A percentile compares a stretch with the other conserved stretches of the same genome.
Conservation (phyloP, 345 rosid genomes). For the Citrus australasica region DNA sequence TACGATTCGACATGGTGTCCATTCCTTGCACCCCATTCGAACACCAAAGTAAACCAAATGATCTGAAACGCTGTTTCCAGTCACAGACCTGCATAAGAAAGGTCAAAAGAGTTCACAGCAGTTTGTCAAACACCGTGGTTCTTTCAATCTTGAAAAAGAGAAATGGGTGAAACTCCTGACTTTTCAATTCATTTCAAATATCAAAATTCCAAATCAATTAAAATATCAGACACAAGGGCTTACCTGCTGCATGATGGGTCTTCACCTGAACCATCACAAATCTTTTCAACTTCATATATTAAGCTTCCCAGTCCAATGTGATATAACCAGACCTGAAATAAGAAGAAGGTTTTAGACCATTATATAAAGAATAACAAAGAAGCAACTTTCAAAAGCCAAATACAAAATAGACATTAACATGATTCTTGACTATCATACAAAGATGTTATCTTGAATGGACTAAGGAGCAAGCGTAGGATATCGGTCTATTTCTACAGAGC, state of each 20-base stretch:
- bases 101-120: neutral
- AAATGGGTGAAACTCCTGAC: neutral
- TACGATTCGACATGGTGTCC: slow-evolving; percentile 72
- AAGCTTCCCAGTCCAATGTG: slow-evolving; percentile 50
- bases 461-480: neutral
- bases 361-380: neutral
- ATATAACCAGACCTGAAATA: slow-evolving; percentile 59
- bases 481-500: neutral
- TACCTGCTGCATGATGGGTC: slow-evolving; percentile 81
- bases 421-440: neutral
- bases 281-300: slow-evolving; percentile 50
- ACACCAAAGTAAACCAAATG: slow-evolving; percentile 74
- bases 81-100: slow-evolving; percentile 60
- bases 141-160: neutral
- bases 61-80: slow-evolving; percentile 69
- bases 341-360: neutral
- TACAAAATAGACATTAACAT: neutral
- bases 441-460: neutral
- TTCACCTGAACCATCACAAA: slow-evolving; percentile 82
- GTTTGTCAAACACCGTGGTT: neutral
- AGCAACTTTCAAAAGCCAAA: neutral
- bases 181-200: neutral
- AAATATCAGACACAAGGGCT: neutral
- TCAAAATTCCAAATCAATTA: neutral
- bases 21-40: slow-evolving; percentile 44